These are phyloP conservation scores for Leccinum imitatum DNA, from an alignment of 768 basidiomycete genomes.

Conservation along the genomic window DNA sequence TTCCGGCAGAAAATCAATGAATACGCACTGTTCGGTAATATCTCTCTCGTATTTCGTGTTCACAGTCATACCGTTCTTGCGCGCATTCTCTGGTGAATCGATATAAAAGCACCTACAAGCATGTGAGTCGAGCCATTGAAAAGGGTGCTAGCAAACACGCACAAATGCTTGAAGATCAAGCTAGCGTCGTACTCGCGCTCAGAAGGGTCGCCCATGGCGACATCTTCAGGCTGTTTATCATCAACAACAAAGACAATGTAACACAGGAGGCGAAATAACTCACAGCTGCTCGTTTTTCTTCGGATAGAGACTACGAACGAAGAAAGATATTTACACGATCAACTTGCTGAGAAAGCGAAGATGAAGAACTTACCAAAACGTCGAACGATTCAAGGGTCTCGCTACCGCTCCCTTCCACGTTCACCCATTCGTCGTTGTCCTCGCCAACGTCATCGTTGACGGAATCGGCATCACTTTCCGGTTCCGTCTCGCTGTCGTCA, in stretches of 20 bases:
- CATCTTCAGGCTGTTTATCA: constrained; percentile 28
- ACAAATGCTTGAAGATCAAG: constrained; percentile 83
- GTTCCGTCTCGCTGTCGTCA: constrained; percentile 44
- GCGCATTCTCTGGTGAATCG: constrained; percentile 76
- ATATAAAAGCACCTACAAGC: constrained; percentile 80
- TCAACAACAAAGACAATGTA: not conserved
- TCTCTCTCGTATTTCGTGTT: constrained; percentile 52
- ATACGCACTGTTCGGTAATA: constrained; percentile 52
- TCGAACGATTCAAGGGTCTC: constrained; percentile 24
- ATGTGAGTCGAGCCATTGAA: not conserved
- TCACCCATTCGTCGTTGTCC: constrained; percentile 43
- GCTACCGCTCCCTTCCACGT: constrained; percentile 20
- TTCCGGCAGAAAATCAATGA: not conserved
- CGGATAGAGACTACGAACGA: constrained; percentile 12
- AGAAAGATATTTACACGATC: not conserved
- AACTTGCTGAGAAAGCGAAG: not conserved
- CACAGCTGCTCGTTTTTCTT: constrained; percentile 2
- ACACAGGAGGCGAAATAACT: not conserved
- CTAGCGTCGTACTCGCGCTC: constrained; percentile 80
- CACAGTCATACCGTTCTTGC: constrained; percentile 57
- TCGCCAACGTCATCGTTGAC: constrained; percentile 52
- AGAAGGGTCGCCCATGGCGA: constrained; percentile 71
- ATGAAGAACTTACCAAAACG: constrained; percentile 5
- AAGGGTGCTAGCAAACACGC: constrained; percentile 25
- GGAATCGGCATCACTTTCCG: constrained; percentile 68